phyloP scores from a whole-genome alignment of 1,284 basidiomycete species.

The Wolfiporia cocos region DNA sequence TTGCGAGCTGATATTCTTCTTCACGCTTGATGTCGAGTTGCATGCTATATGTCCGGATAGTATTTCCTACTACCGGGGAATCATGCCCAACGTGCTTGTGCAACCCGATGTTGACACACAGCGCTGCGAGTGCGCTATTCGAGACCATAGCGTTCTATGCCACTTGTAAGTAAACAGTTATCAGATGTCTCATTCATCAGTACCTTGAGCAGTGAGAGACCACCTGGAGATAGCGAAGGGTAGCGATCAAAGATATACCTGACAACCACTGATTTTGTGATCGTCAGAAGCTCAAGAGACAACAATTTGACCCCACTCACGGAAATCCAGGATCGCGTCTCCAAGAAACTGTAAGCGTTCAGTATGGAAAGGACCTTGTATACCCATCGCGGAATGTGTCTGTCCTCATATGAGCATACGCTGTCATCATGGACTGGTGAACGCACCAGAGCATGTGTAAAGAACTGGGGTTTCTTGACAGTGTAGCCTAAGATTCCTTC shows the following conservation, averaged over 20 bases:
- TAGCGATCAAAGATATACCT: constrained; percentile 62
- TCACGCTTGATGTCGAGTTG: constrained; percentile 40
- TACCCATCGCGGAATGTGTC: too few species aligned
- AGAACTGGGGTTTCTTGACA: constrained; percentile 53
- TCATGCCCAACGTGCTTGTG: constrained; percentile 56
- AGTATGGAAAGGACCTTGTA: constrained; percentile 54
- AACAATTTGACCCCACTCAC: constrained; percentile 34
- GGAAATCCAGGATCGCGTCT: constrained; percentile 75
- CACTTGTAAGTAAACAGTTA: neutral
- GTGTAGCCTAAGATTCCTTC: constrained; percentile 58
- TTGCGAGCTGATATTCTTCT: constrained; percentile 43
- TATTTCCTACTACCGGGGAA: constrained; percentile 40
- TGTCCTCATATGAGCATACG: too few species aligned
- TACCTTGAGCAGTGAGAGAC: constrained; percentile 71
- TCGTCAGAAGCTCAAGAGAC: neutral
- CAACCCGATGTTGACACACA: constrained; percentile 64
- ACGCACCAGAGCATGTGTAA: constrained; percentile 69
- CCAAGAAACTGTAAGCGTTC: constrained; percentile 79
- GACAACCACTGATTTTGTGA: constrained; percentile 55
- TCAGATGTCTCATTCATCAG: too few species aligned
- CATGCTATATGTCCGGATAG: constrained; percentile 49
- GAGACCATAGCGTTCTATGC: constrained; percentile 74
- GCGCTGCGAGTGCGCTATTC: constrained; percentile 64
- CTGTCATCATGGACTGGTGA: too few species aligned
- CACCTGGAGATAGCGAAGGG: constrained; percentile 59